Conservation (phyloP, 225 moss, liverwort and hornwort genomes). For the Physcomitrium patens region DNA sequence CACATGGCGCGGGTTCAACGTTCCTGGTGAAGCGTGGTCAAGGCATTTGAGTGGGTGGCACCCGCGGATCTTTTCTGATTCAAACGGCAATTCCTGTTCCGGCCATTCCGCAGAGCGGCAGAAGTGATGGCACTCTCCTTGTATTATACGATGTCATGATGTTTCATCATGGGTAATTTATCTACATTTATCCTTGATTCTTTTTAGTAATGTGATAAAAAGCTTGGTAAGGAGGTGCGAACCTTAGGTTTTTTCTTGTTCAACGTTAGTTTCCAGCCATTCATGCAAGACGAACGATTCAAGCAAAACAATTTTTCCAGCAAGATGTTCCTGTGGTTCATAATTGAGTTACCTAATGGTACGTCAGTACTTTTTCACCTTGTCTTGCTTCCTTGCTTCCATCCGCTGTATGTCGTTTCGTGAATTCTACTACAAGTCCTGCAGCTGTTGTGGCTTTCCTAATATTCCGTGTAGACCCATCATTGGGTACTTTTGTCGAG, state of each 20-base stretch:
- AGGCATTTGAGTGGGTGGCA: conserved; percentile 19
- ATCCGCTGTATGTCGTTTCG: background rate
- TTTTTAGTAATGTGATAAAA: conserved; percentile 51
- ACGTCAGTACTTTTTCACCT: conserved; percentile 8
- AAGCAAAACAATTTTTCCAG: conserved; percentile 26
- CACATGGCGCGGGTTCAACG: conserved; percentile 5
- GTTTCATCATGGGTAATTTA: conserved; percentile 35
- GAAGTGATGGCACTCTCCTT: conserved; percentile 41
- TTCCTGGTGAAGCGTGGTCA: conserved; percentile 24
- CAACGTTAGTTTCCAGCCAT: conserved; percentile 31
- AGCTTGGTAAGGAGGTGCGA: conserved; percentile 42
- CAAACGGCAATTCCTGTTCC: conserved; percentile 15
- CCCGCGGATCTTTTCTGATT: conserved; percentile 4
- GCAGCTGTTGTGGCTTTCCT: no score
- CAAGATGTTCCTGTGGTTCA: conserved; percentile 19
- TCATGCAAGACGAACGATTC: conserved; percentile 39
- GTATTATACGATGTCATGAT: conserved; percentile 50
- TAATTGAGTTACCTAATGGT: conserved; percentile 8
- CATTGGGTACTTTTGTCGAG: no score
- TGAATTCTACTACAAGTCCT: conserved; percentile 14
- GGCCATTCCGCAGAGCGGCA: conserved; percentile 34
- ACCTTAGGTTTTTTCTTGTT: conserved; percentile 22
- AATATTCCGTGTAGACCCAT: no score
- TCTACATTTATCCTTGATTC: conserved; percentile 56
- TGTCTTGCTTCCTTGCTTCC: conserved; percentile 3